Base-by-base conservation (phyloP, 1,284 basidiomycete species). In the Termitomyces sp. region DNA sequence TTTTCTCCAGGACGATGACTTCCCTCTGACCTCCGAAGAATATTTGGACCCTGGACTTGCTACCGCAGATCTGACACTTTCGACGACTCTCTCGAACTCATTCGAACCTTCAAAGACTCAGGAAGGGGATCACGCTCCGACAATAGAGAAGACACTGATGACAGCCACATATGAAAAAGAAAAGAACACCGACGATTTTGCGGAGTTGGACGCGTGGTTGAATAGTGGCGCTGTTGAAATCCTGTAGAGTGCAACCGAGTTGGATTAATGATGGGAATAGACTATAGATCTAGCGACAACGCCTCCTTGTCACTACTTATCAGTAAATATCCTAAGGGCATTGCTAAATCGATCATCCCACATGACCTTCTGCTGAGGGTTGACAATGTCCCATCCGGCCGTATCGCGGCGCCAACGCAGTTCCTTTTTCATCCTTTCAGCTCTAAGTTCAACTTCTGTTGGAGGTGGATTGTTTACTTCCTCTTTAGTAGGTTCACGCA, bases 371-470 rank as follows among this genome's bases (percentile, higher is more conserved):
- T 71, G 72, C 3, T 80, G 77, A 3, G 86, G 84, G 51, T 79
- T 77, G 47, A 97, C 74, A 55, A 93, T 82, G 28, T 81, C 75
- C 83, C 86, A 96, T 1, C 89, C 93, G 53, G 79, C 78, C 58
- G 87, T 73, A 58, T 91, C 84, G 26, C 79, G 78, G 47, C 79
- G 78, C 94, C 94, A 97, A 58, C 84, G 77, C 60, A 84, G 69
- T 74, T 97, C 94, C 72, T 93, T 94, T 69, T 87, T 87, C 69
- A 91, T 69, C 54, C 92, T 76, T 71, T 94, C 91, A 19, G 84
- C 84, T 44, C 85, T 80, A 46, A 97, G 75, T 64, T 96, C 91
- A 21, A 91, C 84, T 70, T 98, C 92, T 1, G 88, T 93, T 34
- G 83, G 84, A 5, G 94, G 91, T 2, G 92, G 91, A 61, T 91